phyloP scores from a whole-genome alignment of 148 eudicot genomes.

The Spergularia marina region DNA sequence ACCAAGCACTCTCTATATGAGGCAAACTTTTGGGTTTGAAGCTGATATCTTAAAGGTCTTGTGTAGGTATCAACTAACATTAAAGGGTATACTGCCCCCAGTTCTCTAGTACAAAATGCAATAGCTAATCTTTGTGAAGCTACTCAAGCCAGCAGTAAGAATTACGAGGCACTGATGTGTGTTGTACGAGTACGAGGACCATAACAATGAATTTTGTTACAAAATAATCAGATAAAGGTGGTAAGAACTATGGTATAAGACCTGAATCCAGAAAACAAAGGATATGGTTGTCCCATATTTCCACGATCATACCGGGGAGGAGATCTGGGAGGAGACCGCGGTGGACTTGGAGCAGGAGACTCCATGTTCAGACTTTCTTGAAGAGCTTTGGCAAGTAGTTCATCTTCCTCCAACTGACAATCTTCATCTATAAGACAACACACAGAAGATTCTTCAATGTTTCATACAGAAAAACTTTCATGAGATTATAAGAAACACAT shows the following conservation, averaged over 20 bases:
- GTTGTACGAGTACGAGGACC: not conserved
- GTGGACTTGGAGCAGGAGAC: conserved; percentile 42
- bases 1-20: not conserved
- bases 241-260: conserved; percentile 21
- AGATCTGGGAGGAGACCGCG: conserved; percentile 45
- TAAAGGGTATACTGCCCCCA: not conserved
- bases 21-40: not conserved
- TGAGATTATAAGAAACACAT: not conserved
- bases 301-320: conserved; percentile 64
- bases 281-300: conserved; percentile 47
- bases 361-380: conserved; percentile 77
- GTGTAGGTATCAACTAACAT: not conserved
- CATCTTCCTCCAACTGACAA: conserved; percentile 72
- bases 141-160: not conserved
- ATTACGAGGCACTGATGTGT: not conserved
- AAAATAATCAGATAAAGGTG: conserved; percentile 6
- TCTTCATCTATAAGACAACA: conserved; percentile 38
- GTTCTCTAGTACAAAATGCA: not conserved
- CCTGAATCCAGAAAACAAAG: conserved; percentile 71
- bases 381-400: conserved; percentile 79
- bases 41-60: not conserved
- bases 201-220: not conserved
- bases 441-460: not conserved
- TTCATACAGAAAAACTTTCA: not conserved
- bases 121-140: not conserved